Conservation (phyloP, 78 protist species). For the Planoprotostelium fungivorum region DNA sequence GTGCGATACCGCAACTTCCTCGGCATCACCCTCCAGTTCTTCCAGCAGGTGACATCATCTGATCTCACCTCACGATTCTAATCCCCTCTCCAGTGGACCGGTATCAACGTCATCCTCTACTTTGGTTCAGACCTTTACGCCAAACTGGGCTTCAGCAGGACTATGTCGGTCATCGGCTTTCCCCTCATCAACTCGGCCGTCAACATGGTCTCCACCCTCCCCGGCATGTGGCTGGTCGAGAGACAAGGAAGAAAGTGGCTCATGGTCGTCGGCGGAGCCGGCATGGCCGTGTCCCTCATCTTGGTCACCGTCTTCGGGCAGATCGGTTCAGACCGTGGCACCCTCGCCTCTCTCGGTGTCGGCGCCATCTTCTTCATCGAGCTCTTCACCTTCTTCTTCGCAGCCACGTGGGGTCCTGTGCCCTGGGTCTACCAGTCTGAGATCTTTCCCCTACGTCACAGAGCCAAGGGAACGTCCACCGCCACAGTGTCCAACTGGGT, state of each 20-base stretch:
- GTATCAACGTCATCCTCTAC: conserved; percentile 31
- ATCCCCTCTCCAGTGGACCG: no score
- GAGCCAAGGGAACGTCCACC: conserved; percentile 19
- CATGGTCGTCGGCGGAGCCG: conserved; percentile 17
- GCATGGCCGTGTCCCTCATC: conserved; percentile 19
- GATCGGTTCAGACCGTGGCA: not conserved
- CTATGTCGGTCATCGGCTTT: conserved; percentile 7
- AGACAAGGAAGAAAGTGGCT: conserved; percentile 20
- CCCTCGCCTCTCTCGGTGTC: conserved; percentile 3
- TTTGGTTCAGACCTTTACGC: conserved; percentile 12
- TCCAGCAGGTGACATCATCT: no score
- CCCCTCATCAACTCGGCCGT: conserved; percentile 8
- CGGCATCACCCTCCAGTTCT: not conserved
- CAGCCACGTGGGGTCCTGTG: conserved; percentile 22
- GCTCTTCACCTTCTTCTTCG: conserved; percentile 12
- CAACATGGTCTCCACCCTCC: conserved; percentile 6
- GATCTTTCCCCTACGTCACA: conserved; percentile 11
- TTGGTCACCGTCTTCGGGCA: conserved; percentile 10
- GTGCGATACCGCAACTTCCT: conserved; percentile 4
- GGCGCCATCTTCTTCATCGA: conserved; percentile 22
- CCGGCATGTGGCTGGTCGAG: conserved; percentile 18
- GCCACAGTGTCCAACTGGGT: conserved; percentile 25
- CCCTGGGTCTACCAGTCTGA: conserved; percentile 27
- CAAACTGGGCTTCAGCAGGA: conserved; percentile 5
- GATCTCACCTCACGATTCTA: no score